Evolutionary conservation across 2,329 filamentous ascomycete genomes (phyloP).

Genomic region (Xylariomycetidae sp.): DNA sequence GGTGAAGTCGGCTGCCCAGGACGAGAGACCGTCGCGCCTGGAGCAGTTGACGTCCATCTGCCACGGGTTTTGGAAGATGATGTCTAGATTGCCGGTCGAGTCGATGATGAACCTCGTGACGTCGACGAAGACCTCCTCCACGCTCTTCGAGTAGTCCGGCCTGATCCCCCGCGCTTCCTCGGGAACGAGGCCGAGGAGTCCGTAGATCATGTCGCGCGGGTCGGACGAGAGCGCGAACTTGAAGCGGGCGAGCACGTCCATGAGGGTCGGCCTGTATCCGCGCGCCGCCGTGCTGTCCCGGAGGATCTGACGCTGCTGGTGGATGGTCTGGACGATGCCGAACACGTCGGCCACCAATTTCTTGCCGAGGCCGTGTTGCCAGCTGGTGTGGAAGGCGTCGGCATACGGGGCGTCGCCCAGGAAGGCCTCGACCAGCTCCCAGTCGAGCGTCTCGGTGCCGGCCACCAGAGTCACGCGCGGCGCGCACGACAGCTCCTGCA

Average conservation of each 20-base stretch:
- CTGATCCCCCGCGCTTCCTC: slow-evolving; percentile 1
- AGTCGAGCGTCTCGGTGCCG: slow-evolving; percentile 3
- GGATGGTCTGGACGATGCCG: slow-evolving; percentile 3
- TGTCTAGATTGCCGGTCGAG: slow-evolving; percentile 1
- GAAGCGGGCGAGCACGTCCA: slow-evolving; percentile 4
- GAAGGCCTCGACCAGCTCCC: slow-evolving; percentile 2
- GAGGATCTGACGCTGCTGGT: slow-evolving; percentile 6
- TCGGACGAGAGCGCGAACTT: slow-evolving; percentile 2
- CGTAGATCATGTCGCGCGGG: slow-evolving; percentile 3
- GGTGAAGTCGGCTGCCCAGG: slow-evolving; percentile 1
- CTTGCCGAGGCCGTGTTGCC: neutral
- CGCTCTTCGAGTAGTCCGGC: neutral
- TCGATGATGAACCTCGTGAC: slow-evolving; percentile 2
- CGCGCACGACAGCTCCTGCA: slow-evolving; percentile 5
- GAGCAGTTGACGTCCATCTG: neutral
- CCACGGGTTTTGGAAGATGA: slow-evolving; percentile 5
- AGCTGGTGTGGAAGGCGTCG: slow-evolving; percentile 7
- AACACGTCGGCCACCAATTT: slow-evolving; percentile 1
- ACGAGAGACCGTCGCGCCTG: neutral
- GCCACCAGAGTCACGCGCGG: slow-evolving; percentile 1
- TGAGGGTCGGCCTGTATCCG: slow-evolving; percentile 2
- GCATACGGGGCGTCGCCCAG: slow-evolving; percentile 4
- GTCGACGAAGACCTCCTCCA: neutral
- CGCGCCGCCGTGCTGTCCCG: neutral
- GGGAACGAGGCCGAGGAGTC: slow-evolving; percentile 3